A percentile compares a stretch with the other conserved stretches of the same genome.
Conservation (phyloP, 345 rosid genomes). For the Salix viminalis region DNA sequence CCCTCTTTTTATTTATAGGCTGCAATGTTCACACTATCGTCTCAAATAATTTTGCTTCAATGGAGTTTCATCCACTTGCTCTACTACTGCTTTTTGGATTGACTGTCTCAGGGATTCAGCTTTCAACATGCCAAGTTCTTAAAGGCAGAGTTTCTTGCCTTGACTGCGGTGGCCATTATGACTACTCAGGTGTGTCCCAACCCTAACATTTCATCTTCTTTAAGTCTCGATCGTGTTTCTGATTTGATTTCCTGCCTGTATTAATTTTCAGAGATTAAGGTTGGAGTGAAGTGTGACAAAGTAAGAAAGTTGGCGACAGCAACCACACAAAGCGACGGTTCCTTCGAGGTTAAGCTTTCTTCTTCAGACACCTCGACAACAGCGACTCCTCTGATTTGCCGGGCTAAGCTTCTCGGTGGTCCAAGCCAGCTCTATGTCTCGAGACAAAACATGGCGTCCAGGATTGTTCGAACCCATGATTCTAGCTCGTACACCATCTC, state of each 20-base stretch:
- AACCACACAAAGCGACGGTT: conserved; percentile 44
- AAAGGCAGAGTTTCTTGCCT: conserved; percentile 60
- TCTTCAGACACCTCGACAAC: conserved; percentile 7
- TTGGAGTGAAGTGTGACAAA: conserved; percentile 56
- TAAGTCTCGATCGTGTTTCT: neutral
- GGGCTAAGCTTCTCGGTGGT: conserved; percentile 60
- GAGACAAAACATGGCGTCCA: conserved; percentile 39
- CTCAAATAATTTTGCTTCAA: conserved; percentile 26
- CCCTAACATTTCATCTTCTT: neutral
- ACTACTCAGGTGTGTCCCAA: conserved; percentile 50
- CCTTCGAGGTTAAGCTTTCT: conserved; percentile 59
- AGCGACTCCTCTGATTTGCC: conserved; percentile 32
- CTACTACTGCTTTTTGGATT: conserved; percentile 29
- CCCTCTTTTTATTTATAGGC: conserved; percentile 25
- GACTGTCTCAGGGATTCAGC: conserved; percentile 36
- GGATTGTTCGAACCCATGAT: conserved; percentile 32
- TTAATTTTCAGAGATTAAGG: conserved; percentile 45
- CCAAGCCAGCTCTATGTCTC: conserved; percentile 50
- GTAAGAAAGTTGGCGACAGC: conserved; percentile 38
- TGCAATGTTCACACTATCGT: neutral
- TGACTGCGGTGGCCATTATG: conserved; percentile 43
- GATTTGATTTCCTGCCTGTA: neutral
- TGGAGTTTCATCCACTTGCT: conserved; percentile 30
- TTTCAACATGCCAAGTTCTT: conserved; percentile 36
- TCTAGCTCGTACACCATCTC: conserved; percentile 41